Conservation (phyloP, 2,329 filamentous ascomycete genomes). For the Talaromyces albobiverticillius region DNA sequence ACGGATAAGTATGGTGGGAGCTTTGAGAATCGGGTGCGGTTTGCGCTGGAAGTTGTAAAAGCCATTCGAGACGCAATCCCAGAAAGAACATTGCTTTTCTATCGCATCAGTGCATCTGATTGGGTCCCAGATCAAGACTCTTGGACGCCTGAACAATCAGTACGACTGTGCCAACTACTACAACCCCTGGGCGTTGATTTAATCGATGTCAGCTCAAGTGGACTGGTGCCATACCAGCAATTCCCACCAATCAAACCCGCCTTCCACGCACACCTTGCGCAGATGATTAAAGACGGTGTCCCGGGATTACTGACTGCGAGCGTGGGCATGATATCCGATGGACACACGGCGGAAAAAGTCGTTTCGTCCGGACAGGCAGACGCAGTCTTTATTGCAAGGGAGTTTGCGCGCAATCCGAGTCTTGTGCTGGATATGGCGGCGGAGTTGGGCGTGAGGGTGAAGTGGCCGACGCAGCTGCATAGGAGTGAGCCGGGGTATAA, state of each 20-base stretch:
- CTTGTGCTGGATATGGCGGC: background rate
- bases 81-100: conserved; percentile 64
- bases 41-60: conserved; percentile 51
- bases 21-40: conserved; percentile 51
- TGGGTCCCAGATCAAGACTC: conserved; percentile 59
- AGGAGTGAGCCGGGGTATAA: background rate
- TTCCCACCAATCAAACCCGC: background rate
- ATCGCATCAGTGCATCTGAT: conserved; percentile 69
- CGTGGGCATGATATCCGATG: background rate
- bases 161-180: conserved; percentile 39
- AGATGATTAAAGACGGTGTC: background rate
- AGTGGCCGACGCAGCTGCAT: background rate
- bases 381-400: background rate
- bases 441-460: background rate
- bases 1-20: conserved; percentile 52
- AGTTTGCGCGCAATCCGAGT: conserved; percentile 2
- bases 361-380: background rate
- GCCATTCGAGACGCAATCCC: conserved; percentile 54
- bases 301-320: background rate
- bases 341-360: conserved; percentile 2
- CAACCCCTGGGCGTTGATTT: conserved; percentile 43
- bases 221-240: conserved; percentile 16
- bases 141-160: conserved; percentile 41
- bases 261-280: background rate
- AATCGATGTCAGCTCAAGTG: conserved; percentile 45